Conservation (phyloP, 2,329 filamentous ascomycete genomes). For the Botrytis cinerea region DNA sequence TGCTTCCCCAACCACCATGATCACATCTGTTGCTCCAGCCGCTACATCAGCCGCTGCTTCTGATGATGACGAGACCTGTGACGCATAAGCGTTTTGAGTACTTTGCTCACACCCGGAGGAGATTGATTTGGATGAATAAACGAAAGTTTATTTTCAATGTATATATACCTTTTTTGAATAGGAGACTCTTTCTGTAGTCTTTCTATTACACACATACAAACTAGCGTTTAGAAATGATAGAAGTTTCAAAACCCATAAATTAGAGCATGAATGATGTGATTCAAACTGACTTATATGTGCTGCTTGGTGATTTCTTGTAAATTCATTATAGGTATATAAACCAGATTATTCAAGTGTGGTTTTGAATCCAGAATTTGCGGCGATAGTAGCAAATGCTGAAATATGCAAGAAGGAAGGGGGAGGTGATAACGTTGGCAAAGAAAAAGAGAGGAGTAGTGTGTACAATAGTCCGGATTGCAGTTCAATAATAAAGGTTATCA, state of each 20-base stretch:
- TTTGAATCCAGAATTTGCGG: no score
- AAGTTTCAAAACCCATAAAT: neutral
- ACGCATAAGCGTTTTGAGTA: neutral
- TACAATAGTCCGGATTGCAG: no score
- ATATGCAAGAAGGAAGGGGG: no score
- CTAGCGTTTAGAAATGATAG: conserved; percentile 13
- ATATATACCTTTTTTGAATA: conserved; percentile 3
- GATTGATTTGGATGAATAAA: neutral
- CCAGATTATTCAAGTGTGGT: no score
- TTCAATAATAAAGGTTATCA: no score
- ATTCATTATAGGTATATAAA: no score
- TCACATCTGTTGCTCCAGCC: neutral
- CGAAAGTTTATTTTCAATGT: conserved; percentile 1
- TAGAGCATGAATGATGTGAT: neutral
- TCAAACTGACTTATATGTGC: no score
- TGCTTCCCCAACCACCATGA: neutral
- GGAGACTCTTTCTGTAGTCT: neutral
- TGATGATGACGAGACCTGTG: neutral
- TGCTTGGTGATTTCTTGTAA: no score
- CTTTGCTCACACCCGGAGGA: no score
- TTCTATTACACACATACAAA: neutral
- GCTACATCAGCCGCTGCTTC: neutral
- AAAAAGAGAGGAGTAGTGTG: no score
- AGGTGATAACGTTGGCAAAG: no score
- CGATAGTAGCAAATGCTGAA: no score